Evolutionary conservation across 768 basidiomycete genomes (phyloP), one percentile per base, ranked within the genome.

Genomic region (Trametes cingulata): DNA sequence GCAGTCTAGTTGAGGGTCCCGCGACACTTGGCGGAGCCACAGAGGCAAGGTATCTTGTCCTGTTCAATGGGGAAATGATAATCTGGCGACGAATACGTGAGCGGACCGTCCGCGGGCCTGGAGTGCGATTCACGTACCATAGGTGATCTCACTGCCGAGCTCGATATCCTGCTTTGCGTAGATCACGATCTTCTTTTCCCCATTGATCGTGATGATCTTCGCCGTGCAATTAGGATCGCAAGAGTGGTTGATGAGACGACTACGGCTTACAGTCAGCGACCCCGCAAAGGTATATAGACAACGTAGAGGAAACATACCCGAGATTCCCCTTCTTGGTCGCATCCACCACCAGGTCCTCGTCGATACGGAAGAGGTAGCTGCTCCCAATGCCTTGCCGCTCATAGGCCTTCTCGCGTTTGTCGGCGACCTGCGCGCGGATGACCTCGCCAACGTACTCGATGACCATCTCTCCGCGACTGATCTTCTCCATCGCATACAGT

Each of bases 61-160:
- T 97, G 93, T 77, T 99, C 97, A 71, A 97, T 90, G 43, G 97
- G 96, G 80, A 99, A 99, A 75, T 98, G 95, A 76, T 99, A 99
- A 78, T 99, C 95, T 95, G 69, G n/a, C n/a, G n/a, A n/a, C n/a
- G n/a, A n/a, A n/a, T n/a, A n/a, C n/a, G n/a, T n/a, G n/a, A n/a
- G n/a, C n/a, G n/a, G n/a, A n/a, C n/a, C n/a, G n/a, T n/a, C n/a
- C n/a, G n/a, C n/a, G n/a, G n/a, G n/a, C n/a, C n/a, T n/a, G n/a
- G n/a, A n/a, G n/a, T n/a, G n/a, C n/a, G n/a, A 35, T 43, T n/a
- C n/a, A 77, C 87, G 56, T 66, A 93, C 91, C 93, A 77, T 97
- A 96, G 52, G 95, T 97, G 70, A 98, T 96, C 77, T 99, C 97
- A 69, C 97, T 95, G 52, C 97, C 97, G 22, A 95, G 86, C 66